phyloP scores from a whole-genome alignment of 2,329 filamentous ascomycete genomes.

The Fusarium camptoceras region DNA sequence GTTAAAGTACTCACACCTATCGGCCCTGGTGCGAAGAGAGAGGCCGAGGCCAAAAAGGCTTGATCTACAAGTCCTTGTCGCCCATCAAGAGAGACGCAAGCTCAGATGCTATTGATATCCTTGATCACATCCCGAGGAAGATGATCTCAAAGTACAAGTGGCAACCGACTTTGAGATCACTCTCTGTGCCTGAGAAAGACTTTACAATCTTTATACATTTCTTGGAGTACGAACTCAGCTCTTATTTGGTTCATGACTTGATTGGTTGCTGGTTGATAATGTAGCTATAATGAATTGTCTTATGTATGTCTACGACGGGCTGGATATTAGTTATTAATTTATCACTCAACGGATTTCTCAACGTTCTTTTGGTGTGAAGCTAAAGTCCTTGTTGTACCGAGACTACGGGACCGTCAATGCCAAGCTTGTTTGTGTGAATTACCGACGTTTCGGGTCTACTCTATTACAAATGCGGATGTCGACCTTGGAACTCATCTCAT shows the following conservation, averaged over 20 bases:
- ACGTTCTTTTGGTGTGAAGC: not conserved
- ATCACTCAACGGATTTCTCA: fast-evolving
- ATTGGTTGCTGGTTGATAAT: not conserved
- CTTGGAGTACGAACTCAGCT: not conserved
- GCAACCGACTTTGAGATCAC: not conserved
- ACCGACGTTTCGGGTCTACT: not conserved
- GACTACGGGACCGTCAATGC: not conserved
- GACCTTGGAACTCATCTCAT: not conserved
- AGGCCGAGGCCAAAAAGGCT: not conserved
- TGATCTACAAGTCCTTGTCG: not conserved
- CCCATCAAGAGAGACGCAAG: not conserved
- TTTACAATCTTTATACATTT: not conserved
- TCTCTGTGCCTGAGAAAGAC: too few species aligned
- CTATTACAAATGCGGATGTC: not conserved
- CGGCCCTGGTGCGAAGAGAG: not conserved
- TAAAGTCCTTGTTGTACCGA: not conserved
- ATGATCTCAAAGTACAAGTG: not conserved
- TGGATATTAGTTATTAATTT: not conserved
- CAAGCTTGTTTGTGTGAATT: not conserved
- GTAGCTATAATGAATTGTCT: not conserved
- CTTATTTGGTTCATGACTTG: not conserved
- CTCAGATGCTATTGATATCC: fast-evolving
- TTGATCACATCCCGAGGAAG: too few species aligned
- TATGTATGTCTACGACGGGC: not conserved
- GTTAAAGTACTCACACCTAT: not conserved